A percentile compares a stretch with the other conserved stretches of the same genome.
Evolutionary conservation across 1,284 basidiomycete species (phyloP).

Genomic region (Ustilago trichophora): DNA sequence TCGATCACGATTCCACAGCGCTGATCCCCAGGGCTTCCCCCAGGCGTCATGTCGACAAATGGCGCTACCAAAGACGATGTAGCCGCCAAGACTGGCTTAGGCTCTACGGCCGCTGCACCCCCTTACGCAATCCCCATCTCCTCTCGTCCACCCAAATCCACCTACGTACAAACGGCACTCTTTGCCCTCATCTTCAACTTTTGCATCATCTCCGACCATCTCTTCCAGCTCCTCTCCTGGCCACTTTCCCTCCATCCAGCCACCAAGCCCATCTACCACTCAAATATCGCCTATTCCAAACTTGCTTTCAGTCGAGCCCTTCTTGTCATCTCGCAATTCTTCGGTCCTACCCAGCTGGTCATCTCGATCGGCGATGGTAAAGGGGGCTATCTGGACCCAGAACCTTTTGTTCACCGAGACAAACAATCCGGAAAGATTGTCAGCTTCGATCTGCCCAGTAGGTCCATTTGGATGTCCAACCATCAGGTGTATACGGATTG

Average conservation of each 20-base stretch:
- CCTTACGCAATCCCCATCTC: conserved; percentile 46
- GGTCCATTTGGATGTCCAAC: conserved; percentile 54
- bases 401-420: conserved; percentile 39
- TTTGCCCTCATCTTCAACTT: conserved; percentile 53
- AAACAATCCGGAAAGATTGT: conserved; percentile 34
- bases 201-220: conserved; percentile 46
- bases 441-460: conserved; percentile 41
- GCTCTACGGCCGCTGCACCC: conserved; percentile 1
- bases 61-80: conserved; percentile 10
- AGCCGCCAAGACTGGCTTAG: conserved; percentile 32
- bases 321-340: conserved; percentile 55
- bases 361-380: conserved; percentile 49
- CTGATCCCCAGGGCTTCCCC: not conserved
- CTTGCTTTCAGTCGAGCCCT: conserved; percentile 38
- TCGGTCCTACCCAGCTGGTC: conserved; percentile 54
- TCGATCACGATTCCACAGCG: too few species aligned
- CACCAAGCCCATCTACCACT: conserved; percentile 34
- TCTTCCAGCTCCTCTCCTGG: conserved; percentile 46
- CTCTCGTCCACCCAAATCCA: conserved; percentile 22
- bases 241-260: conserved; percentile 36
- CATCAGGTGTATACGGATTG: conserved; percentile 62
- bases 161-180: conserved; percentile 35
- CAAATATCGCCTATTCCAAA: conserved; percentile 51
- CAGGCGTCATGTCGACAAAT: not conserved
- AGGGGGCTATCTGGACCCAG: conserved; percentile 49